These are phyloP conservation scores for Datisca glomerata DNA, from an alignment of 306 rosid genomes.

Conservation along the genomic window DNA sequence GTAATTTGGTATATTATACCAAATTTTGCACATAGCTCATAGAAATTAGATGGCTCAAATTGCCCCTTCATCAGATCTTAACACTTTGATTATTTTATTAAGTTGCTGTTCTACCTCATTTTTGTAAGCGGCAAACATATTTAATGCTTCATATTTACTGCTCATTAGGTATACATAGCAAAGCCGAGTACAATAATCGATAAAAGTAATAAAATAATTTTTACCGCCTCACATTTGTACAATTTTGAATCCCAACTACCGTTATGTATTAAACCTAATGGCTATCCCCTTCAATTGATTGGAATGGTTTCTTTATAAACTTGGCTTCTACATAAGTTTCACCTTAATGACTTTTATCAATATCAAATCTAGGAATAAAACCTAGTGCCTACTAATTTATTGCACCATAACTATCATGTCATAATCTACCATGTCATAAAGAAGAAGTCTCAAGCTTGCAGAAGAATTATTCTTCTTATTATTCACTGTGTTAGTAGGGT, in stretches of 20 bases:
- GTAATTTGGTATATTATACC: background rate
- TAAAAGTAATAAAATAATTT: too few species aligned
- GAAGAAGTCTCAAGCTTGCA: background rate
- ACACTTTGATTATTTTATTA: background rate
- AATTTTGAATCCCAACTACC: background rate
- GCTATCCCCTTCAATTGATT: background rate
- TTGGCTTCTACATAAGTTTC: background rate
- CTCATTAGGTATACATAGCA: background rate
- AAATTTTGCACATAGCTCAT: background rate
- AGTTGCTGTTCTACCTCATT: background rate
- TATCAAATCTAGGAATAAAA: background rate
- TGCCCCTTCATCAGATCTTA: background rate
- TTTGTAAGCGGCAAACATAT: background rate
- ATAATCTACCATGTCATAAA: background rate
- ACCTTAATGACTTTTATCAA: background rate
- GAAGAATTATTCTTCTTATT: background rate
- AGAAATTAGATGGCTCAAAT: background rate
- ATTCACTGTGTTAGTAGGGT: background rate
- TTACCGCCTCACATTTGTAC: background rate
- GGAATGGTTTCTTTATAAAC: background rate
- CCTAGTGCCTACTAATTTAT: background rate
- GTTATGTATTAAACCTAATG: background rate
- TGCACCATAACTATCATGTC: background rate
- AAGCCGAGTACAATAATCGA: background rate
- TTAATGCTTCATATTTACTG: background rate